Base-by-base conservation (phyloP, 352 stramenopile genomes). In the Phytopythium litorale region DNA sequence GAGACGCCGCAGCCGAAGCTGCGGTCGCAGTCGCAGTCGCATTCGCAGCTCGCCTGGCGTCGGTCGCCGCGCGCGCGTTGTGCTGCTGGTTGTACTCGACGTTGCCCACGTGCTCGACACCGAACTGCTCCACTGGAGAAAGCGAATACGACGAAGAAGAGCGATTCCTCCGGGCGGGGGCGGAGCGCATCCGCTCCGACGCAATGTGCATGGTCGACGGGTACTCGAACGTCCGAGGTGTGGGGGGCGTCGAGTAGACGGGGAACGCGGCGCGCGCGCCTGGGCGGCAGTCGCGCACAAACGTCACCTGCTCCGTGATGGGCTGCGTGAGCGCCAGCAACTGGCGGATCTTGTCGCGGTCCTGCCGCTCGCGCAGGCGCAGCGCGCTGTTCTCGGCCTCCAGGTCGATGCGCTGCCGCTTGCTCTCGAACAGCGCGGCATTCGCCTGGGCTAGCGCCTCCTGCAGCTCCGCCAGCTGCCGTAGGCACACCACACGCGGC, bases 251-350 rank as follows among this genome's bases (percentile, higher is more conserved):
- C 43, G 57, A 33, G 19, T 62, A 59, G 30, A 74, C 65, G 33
- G 87, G 81, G 57, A 83, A 94, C 23, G 64, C 73, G 7, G 75
- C 75, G 30, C 78, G 69, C 8, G 80, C 65, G 28, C 69, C 78
- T 7, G 84, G 87, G 9, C 85, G 70, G 59, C 84, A 91, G 63
- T 94, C 86, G 52, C 81, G 68, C 28, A 84, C 79, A 67, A 92
- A 92, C 21, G 76, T 87, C n/a, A 90, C 80, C 65, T 89, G 45
- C 64, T 97, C 85, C 0, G 72, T 78, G 56, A 94, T 80, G 0
- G 88, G 88, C 61, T 96, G 80, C 30, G 88, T 95, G 23, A 96
- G 73, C 46, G 74, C 71, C 42, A 97, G 70, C 43, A 97, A 64
- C 25, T 92, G 81, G 64, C 92, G 84, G 62, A 96, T 92, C 52